Evolutionary conservation across 73 alveolate species (phyloP).

Genomic region (Paramecium caudatum): DNA sequence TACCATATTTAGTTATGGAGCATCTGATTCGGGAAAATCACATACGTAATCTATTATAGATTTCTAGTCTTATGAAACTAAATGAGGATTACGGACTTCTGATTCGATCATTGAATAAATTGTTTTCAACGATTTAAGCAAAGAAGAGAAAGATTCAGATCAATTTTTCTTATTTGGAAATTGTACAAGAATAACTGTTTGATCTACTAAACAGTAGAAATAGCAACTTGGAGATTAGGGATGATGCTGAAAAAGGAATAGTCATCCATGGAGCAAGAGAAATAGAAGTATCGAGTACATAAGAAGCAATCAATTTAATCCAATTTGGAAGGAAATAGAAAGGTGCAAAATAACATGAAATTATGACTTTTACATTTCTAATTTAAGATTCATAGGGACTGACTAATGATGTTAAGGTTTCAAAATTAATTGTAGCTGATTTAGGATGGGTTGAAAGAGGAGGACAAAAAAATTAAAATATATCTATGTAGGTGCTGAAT

Average conservation of each 20-base stretch:
- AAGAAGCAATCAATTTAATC: slow-evolving; percentile 45
- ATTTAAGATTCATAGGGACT: slow-evolving; percentile 3
- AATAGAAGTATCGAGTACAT: slow-evolving; percentile 26
- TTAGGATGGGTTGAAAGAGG: slow-evolving; percentile 9
- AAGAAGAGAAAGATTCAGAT: slow-evolving; percentile 26
- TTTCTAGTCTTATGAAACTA: slow-evolving; percentile 5
- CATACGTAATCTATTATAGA: slow-evolving; percentile 8
- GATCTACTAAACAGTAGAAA: slow-evolving; percentile 42
- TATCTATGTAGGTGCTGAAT: slow-evolving; percentile 12
- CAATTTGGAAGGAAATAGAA: slow-evolving; percentile 31
- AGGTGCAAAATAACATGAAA: background rate
- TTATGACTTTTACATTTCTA: background rate
- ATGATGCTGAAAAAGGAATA: slow-evolving; percentile 12
- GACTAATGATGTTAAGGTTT: background rate
- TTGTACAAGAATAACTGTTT: background rate
- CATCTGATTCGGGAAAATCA: slow-evolving; percentile 7
- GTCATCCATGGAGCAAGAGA: slow-evolving; percentile 29
- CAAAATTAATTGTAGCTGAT: slow-evolving; percentile 57
- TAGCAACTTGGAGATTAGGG: background rate
- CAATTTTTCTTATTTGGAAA: slow-evolving; percentile 36
- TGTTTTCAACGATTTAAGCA: background rate
- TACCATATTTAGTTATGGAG: slow-evolving; percentile 60
- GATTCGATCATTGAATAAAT: background rate
- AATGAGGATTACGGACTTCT: slow-evolving; percentile 53
- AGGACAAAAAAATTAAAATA: slow-evolving; percentile 38